phyloP scores from a whole-genome alignment of 2,329 filamentous ascomycete genomes.

The Stagonosporopsis cucurbitacearum region DNA sequence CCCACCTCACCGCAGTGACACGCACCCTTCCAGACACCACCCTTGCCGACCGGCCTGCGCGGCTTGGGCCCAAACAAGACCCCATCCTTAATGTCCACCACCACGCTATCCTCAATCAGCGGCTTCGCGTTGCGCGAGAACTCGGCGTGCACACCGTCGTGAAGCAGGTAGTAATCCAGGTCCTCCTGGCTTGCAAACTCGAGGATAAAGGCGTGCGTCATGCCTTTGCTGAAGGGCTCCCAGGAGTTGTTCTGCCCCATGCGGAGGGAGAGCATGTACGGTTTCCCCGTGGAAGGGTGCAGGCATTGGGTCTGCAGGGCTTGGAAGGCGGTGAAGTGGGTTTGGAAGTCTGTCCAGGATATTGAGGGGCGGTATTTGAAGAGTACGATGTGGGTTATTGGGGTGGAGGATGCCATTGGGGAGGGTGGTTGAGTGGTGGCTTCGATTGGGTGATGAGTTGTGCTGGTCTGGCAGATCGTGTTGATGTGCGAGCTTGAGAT shows the following conservation, averaged over 20 bases:
- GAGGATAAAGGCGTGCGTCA: conserved; percentile 47
- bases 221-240: conserved; percentile 42
- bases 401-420: neutral
- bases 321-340: conserved; percentile 41
- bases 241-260: conserved; percentile 46
- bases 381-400: conserved; percentile 45
- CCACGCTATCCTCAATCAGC: conserved; percentile 42
- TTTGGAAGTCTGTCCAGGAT: conserved; percentile 41
- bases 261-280: conserved; percentile 42
- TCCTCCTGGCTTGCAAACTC: conserved; percentile 45
- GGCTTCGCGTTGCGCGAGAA: conserved; percentile 38
- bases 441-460: neutral
- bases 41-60: conserved; percentile 22
- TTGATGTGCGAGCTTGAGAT: neutral
- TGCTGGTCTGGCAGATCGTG: neutral
- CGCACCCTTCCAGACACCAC: conserved; percentile 27
- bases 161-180: conserved; percentile 43
- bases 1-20: conserved; percentile 43
- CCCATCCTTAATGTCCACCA: conserved; percentile 45
- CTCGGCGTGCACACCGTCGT: conserved; percentile 40
- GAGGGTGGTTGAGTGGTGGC: neutral
- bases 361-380: conserved; percentile 45
- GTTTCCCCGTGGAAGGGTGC: conserved; percentile 30
- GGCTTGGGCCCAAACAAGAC: conserved; percentile 39
- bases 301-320: conserved; percentile 36